A percentile compares a stretch with the other conserved stretches of the same genome.
Conservation (phyloP, 192 early-diverging fungal genomes). For the Coemansia sp. region DNA sequence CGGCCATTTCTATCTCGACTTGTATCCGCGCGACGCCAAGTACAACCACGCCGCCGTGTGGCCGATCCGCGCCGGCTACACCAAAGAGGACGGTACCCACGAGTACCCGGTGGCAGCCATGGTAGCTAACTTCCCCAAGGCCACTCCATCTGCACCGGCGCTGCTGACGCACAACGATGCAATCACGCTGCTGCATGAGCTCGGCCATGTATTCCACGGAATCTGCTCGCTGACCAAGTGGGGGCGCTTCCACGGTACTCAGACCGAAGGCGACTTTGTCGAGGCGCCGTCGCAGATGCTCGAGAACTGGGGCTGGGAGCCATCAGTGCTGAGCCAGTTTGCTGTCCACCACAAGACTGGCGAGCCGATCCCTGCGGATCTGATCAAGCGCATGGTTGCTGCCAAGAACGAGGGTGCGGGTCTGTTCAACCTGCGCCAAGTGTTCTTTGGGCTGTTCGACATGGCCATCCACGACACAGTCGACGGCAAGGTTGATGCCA, state of each 20-base stretch:
- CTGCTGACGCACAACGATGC: conserved; percentile 80
- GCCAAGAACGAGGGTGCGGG: conserved; percentile 77
- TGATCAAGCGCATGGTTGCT: conserved; percentile 66
- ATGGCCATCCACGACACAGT: conserved; percentile 67
- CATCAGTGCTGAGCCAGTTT: conserved; percentile 54
- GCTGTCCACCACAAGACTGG: conserved; percentile 71
- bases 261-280: conserved; percentile 79
- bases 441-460: conserved; percentile 78
- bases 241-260: conserved; percentile 72
- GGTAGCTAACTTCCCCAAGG: conserved; percentile 70
- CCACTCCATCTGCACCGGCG: conserved; percentile 64
- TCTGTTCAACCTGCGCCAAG: conserved; percentile 68
- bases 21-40: conserved; percentile 71
- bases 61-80: conserved; percentile 68
- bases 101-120: conserved; percentile 69
- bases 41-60: conserved; percentile 81
- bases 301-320: conserved; percentile 80
- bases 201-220: conserved; percentile 66
- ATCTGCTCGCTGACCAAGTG: conserved; percentile 76
- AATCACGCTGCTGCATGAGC: conserved; percentile 81
- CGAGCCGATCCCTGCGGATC: conserved; percentile 65
- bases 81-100: conserved; percentile 53
- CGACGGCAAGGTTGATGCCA: conserved; percentile 46
- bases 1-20: conserved; percentile 75
- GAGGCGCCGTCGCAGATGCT: conserved; percentile 91